phyloP scores from a whole-genome alignment of 805 yeast species.

The Sugiyamaella valdiviana region DNA sequence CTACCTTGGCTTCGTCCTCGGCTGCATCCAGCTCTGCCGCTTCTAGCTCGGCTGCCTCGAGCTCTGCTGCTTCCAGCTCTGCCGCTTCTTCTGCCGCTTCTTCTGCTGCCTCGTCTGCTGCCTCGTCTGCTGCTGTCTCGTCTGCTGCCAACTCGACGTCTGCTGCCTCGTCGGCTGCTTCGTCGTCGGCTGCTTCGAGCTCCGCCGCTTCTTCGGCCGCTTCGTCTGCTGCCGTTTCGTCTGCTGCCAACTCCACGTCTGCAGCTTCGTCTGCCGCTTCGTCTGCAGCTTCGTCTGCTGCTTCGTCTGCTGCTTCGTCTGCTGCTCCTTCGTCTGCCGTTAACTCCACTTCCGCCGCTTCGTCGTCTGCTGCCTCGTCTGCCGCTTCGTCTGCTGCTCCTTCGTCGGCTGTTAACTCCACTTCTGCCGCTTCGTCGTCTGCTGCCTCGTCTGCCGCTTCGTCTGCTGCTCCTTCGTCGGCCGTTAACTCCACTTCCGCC shows the following conservation, averaged over 20 bases:
- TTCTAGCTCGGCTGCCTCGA: conserved; percentile 1
- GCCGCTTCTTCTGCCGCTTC: conserved; percentile 51
- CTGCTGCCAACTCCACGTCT: background rate
- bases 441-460: conserved; percentile 76
- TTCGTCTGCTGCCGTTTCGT: conserved; percentile 44
- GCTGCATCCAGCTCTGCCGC: conserved; percentile 50
- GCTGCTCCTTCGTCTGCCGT: conserved; percentile 38
- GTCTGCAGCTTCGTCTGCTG: background rate
- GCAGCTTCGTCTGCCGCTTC: background rate
- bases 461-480: background rate
- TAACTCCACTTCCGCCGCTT: conserved; percentile 84
- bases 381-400: background rate
- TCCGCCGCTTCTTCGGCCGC: conserved; percentile 81
- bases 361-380: conserved; percentile 24
- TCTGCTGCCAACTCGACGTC: background rate
- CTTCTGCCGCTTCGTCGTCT: conserved; percentile 79
- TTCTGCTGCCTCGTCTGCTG: conserved; percentile 49
- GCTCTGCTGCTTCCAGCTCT: background rate
- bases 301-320: background rate
- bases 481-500: conserved; percentile 23
- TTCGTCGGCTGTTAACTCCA: conserved; percentile 44
- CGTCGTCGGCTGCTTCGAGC: background rate
- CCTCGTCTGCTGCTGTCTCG: background rate
- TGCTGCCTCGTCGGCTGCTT: background rate
- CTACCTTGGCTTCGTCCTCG: conserved; percentile 78